phyloP scores from a whole-genome alignment of 257 asterid genomes.

The Mentha longifolia region DNA sequence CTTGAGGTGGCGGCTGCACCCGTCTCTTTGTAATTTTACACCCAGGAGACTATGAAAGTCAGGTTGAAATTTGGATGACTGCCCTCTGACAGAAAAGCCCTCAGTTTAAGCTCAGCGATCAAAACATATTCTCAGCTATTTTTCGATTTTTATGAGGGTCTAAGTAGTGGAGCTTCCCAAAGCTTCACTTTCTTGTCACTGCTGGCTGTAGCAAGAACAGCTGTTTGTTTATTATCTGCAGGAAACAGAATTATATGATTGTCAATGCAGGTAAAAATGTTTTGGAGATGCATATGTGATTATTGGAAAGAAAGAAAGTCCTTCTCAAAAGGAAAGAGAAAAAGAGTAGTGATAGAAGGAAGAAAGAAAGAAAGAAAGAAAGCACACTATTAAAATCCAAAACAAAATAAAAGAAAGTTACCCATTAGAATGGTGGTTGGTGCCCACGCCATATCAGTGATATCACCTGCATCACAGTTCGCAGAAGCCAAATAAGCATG shows the following conservation, averaged over 20 bases:
- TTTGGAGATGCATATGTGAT: background rate
- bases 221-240: slow-evolving; percentile 60
- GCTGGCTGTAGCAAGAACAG: slow-evolving; percentile 78
- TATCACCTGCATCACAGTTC: slow-evolving; percentile 65
- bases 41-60: slow-evolving; percentile 7
- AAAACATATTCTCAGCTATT: background rate
- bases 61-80: background rate
- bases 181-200: slow-evolving; percentile 90
- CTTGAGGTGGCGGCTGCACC: too few relatives aligned
- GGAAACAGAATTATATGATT: slow-evolving; percentile 15
- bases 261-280: slow-evolving; percentile 3
- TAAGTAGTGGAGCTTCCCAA: slow-evolving; percentile 75
- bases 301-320: background rate
- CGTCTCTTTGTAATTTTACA: background rate
- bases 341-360: background rate
- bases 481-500: slow-evolving; percentile 23
- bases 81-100: slow-evolving; percentile 26
- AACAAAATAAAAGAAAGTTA: slow-evolving; percentile 34
- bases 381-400: slow-evolving; percentile 2
- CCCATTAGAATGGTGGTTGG: slow-evolving; percentile 69
- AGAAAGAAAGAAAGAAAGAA: slow-evolving; percentile 5
- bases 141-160: slow-evolving; percentile 30
- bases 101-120: background rate
- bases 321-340: background rate
- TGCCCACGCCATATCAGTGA: slow-evolving; percentile 86